Percentiles rank a stretch among this genome's conserved stretches.
phyloP scores from a whole-genome alignment of 495 filamentous ascomycete species.

The Daldinia concentrica region DNA sequence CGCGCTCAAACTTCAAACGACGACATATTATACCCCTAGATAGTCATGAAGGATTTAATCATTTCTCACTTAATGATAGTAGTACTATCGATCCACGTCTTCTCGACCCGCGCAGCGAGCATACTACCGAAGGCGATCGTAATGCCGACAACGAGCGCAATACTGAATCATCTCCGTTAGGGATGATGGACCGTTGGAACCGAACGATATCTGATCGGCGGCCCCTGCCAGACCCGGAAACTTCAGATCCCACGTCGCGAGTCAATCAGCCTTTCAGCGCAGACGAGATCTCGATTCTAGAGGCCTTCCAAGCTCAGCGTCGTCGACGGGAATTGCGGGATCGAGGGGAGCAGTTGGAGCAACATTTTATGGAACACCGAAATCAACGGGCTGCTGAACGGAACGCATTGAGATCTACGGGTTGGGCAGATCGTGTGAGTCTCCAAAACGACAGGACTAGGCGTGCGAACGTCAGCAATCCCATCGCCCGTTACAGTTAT shows the following conservation, averaged over 20 bases:
- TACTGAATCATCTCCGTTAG: slow-evolving; percentile 15
- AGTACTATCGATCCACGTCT: slow-evolving; percentile 61
- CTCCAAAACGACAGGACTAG: slow-evolving; percentile 1
- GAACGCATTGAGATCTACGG: slow-evolving; percentile 33
- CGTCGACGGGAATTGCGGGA: slow-evolving; percentile 53
- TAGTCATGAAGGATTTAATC: slow-evolving; percentile 64
- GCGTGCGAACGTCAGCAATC: background rate
- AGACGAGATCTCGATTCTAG: slow-evolving; percentile 59
- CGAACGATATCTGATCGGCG: slow-evolving; percentile 23
- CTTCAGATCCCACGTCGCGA: slow-evolving; percentile 36
- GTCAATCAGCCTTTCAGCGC: slow-evolving; percentile 52
- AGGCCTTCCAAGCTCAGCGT: slow-evolving; percentile 58
- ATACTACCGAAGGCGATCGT: slow-evolving; percentile 41
- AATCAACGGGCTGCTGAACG: slow-evolving; percentile 37
- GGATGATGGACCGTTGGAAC: slow-evolving; percentile 42
- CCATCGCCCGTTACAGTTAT: background rate
- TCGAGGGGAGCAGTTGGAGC: slow-evolving; percentile 53
- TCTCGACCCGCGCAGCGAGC: slow-evolving; percentile 51
- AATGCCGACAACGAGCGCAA: slow-evolving; percentile 5
- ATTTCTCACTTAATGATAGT: slow-evolving; percentile 54
- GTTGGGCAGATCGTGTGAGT: slow-evolving; percentile 44
- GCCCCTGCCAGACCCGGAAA: slow-evolving; percentile 39
- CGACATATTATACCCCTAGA: slow-evolving; percentile 78
- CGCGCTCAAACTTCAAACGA: slow-evolving; percentile 76
- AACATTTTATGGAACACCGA: slow-evolving; percentile 45